phyloP scores from a whole-genome alignment of 2,329 filamentous ascomycete species.

The Xenoacremonium recifei region DNA sequence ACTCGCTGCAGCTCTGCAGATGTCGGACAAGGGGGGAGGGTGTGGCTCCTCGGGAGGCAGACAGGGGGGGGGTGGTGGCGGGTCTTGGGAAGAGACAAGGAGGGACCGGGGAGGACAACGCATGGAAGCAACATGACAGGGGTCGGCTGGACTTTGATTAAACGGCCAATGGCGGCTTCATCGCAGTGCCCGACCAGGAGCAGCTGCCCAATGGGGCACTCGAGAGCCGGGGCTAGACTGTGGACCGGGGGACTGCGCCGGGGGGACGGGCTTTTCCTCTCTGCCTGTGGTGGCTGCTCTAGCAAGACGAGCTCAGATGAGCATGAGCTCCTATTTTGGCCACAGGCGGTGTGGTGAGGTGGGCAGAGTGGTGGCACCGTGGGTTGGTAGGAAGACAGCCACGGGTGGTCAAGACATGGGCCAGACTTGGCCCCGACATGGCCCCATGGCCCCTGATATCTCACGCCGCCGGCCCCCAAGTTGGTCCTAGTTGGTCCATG shows the following conservation, averaged over 20 bases:
- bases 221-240: constrained; percentile 46
- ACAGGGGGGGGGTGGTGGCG: not conserved
- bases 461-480: not conserved
- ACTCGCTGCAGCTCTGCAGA: constrained; percentile 16
- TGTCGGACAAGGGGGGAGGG: constrained; percentile 12
- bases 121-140: constrained; percentile 53
- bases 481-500: constrained; percentile 9
- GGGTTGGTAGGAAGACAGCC: constrained; percentile 10
- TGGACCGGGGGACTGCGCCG: constrained; percentile 38
- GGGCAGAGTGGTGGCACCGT: constrained; percentile 6
- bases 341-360: constrained; percentile 33
- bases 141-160: constrained; percentile 48
- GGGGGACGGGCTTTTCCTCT: constrained; percentile 31
- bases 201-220: constrained; percentile 51
- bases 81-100: constrained; percentile 11
- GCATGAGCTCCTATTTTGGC: constrained; percentile 29
- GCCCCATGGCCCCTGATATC: constrained; percentile 14
- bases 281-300: constrained; percentile 8
- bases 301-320: too few species aligned
- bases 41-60: constrained; percentile 3
- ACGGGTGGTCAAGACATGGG: constrained; percentile 13
- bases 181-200: constrained; percentile 39
- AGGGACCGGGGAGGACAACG: constrained; percentile 39
- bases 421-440: constrained; percentile 14
- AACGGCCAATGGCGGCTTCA: constrained; percentile 47